phyloP scores from a whole-genome alignment of 1,284 basidiomycete species.

The Trametes pubescens region DNA sequence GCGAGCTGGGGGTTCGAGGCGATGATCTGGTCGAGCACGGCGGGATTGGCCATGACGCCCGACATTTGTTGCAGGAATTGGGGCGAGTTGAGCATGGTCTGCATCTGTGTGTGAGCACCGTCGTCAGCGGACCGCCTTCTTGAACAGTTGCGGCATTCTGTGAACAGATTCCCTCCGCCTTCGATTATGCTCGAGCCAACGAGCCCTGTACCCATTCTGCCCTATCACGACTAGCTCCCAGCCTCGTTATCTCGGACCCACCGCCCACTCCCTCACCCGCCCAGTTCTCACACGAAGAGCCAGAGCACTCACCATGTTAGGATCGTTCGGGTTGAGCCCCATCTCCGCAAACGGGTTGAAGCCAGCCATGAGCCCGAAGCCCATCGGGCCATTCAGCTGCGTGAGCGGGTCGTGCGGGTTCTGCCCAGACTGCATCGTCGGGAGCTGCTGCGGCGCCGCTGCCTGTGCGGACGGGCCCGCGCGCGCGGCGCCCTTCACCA shows the following conservation, averaged over 20 bases:
- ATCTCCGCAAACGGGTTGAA: constrained; percentile 90
- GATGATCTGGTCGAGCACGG: constrained; percentile 84
- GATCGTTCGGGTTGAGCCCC: constrained; percentile 87
- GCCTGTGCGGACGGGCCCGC: constrained; percentile 47
- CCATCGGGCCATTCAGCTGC: constrained; percentile 73
- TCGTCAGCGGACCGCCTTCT: not conserved
- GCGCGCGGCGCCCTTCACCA: constrained; percentile 88
- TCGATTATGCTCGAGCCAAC: not conserved
- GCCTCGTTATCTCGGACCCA: not conserved
- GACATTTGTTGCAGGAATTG: constrained; percentile 43
- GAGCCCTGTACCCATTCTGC: too few species aligned
- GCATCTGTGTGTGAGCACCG: constrained; percentile 59
- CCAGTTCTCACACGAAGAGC: not conserved
- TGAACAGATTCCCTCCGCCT: not conserved
- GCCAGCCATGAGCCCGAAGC: constrained; percentile 77
- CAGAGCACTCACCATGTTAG: constrained; percentile 77
- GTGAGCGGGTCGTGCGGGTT: constrained; percentile 83
- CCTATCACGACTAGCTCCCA: not conserved
- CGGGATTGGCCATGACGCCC: constrained; percentile 40
- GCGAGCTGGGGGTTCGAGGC: constrained; percentile 83
- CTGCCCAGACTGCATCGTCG: constrained; percentile 85
- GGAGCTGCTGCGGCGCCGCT: constrained; percentile 55
- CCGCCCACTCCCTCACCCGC: not conserved
- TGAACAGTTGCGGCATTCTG: not conserved
- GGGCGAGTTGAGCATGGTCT: constrained; percentile 83